These are phyloP conservation scores for Leccinum truebloodii DNA, from an alignment of 768 basidiomycete genomes.

Conservation along the genomic window DNA sequence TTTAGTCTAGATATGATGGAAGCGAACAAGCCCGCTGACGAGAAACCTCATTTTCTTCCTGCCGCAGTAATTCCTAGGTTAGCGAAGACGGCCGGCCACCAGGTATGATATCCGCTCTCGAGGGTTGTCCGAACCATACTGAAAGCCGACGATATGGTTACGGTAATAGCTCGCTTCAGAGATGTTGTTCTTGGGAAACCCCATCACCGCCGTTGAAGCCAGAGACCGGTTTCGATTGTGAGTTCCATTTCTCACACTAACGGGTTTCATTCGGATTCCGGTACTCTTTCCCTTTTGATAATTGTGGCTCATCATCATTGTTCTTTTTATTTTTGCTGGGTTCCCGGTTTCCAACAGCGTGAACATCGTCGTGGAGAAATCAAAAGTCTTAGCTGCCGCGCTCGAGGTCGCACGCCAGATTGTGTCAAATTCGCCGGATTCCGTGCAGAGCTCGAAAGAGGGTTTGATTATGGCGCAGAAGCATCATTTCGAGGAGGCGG, in stretches of 20 bases:
- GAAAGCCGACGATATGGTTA: constrained; percentile 10
- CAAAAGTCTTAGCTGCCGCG: constrained; percentile 57
- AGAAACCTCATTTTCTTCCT: background rate
- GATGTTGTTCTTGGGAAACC: constrained; percentile 70
- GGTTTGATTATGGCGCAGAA: constrained; percentile 58
- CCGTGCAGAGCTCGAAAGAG: constrained; percentile 76
- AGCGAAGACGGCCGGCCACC: constrained; percentile 66
- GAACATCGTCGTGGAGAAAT: constrained; percentile 62
- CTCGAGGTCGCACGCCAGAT: constrained; percentile 62
- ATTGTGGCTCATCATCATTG: constrained; percentile 12
- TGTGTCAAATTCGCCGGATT: constrained; percentile 69
- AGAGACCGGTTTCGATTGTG: constrained; percentile 74
- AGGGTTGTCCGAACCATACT: constrained; percentile 11
- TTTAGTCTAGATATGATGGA: constrained; percentile 4
- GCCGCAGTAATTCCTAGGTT: constrained; percentile 66
- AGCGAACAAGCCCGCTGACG: constrained; percentile 15
- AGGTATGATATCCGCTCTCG: constrained; percentile 47
- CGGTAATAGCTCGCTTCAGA: constrained; percentile 66
- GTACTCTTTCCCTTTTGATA: constrained; percentile 7
- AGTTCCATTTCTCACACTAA: constrained; percentile 30
- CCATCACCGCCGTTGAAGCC: constrained; percentile 68
- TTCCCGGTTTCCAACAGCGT: constrained; percentile 46
- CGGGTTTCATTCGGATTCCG: background rate
- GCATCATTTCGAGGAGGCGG: constrained; percentile 52
- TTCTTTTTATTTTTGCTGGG: constrained; percentile 2